Base-by-base conservation (phyloP, 176 grass and related monocot genomes). In the Hsuehochloa calcarea region DNA sequence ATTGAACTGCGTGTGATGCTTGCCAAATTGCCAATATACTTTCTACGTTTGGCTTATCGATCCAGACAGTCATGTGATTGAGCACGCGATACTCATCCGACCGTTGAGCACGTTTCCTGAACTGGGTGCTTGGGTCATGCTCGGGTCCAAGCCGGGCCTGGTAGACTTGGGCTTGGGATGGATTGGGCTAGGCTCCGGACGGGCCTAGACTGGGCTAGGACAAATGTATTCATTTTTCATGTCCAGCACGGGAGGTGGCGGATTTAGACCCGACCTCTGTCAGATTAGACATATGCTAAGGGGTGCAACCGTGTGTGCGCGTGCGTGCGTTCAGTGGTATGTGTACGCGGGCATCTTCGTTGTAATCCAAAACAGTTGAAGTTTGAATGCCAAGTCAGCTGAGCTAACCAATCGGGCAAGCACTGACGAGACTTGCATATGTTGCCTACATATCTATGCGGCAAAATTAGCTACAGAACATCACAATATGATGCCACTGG, bases 241-340 rank as follows among this genome's bases (percentile, higher is more conserved):
- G 17, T 8, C 17, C 17, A 5, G 17, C 51, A 3, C 1, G 17
- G 6, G 6, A 16, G 4, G 47, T 5, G 0, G 14, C 0, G 1
- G 4, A 50, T 50, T 50, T 50, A 50, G 5, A 1, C 4, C 0
- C 14, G 1, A 1, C 4, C 5, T 5, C 1, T 5, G 1, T 50
- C 3, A 1, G 15, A 5, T 4, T 50, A 49, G 0, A 15, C 13
- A 4, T 50, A 4, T 16, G 47, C 4, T 50, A 5, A 50, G 47
- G 1, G 0, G 0, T 16, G 13, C 47, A 5, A 1, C 5, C 13
- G 4, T 1, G 14, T 17, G 14, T 50, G 14, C 5, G 43, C 3
- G 0, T 0, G 7, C 29, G 39, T 40, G 39, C 6, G 6, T 6
- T 6, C 8, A 1, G 6, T 40, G 31, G 31, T 40, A 40, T 1